A percentile compares a stretch with the other conserved stretches of the same genome.
These are phyloP conservation scores for Sporothrix dimorphospora DNA, from an alignment of 2,329 filamentous ascomycete genomes.

Conservation along the genomic window DNA sequence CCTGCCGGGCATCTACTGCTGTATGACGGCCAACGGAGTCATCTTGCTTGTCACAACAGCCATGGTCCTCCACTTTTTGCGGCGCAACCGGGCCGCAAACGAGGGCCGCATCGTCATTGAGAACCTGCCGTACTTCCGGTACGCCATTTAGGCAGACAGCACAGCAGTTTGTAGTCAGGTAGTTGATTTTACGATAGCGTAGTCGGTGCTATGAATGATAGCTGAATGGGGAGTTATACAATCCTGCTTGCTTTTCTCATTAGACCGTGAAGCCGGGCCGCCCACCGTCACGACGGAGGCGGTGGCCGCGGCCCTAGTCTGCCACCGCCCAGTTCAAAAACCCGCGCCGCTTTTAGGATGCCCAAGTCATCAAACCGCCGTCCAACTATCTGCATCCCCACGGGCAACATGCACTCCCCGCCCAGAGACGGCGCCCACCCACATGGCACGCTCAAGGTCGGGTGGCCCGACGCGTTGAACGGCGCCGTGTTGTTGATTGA, in stretches of 20 bases:
- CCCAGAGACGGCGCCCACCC: slow-evolving; percentile 39
- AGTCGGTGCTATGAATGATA: too few relatives aligned
- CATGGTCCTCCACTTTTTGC: neutral
- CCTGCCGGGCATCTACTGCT: slow-evolving; percentile 12
- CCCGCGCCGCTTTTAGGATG: slow-evolving; percentile 38
- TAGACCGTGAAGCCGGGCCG: neutral
- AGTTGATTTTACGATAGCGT: too few relatives aligned
- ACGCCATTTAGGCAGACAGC: neutral
- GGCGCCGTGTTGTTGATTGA: slow-evolving; percentile 48
- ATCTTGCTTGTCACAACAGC: slow-evolving; percentile 4
- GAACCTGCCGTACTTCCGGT: slow-evolving; percentile 16
- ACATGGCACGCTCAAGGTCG: slow-evolving; percentile 52
- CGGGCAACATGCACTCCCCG: slow-evolving; percentile 36
- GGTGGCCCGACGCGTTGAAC: slow-evolving; percentile 56
- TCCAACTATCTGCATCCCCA: slow-evolving; percentile 42
- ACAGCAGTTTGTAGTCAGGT: too few relatives aligned
- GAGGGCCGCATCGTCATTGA: neutral
- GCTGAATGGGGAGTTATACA: too few relatives aligned
- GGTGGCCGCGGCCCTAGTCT: slow-evolving; percentile 31
- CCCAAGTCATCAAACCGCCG: slow-evolving; percentile 38
- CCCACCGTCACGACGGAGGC: neutral
- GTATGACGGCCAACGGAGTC: slow-evolving; percentile 6
- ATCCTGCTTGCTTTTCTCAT: neutral
- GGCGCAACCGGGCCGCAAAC: neutral
- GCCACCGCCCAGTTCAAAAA: slow-evolving; percentile 39